Evolutionary conservation across 805 yeast genomes (phyloP), one percentile per base, ranked within the genome.

Genomic region (Saccharomycopsis selenospora): DNA sequence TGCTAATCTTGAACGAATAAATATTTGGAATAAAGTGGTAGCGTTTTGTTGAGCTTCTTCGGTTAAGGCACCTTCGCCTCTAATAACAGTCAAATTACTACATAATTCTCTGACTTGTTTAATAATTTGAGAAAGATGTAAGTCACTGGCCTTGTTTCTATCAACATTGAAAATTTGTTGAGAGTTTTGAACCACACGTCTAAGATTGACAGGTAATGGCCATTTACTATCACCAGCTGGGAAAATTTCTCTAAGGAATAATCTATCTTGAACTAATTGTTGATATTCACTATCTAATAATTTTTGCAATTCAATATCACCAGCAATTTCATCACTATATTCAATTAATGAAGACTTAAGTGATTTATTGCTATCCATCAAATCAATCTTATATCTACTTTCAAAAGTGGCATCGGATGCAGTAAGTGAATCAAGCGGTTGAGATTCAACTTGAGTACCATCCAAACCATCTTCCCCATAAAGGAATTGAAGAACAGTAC

Each of bases 391-490:
- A 70, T 86, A 93, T 54, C 90, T 80, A 60, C 73, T 76, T 57
- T 84, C 96, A 63, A 93, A 93, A 4, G 83, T 77, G 10, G 69
- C 80, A 64, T 86, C 87, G 10, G 95, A 84, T 13, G 97, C 97
- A 29, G 97, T 95, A 60, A 93, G 85, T 2, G 97, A 86, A 63
- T 93, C 99, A 49, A 93, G 78, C 8, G 95, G 79, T 69, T 93
- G 99, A 63, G 86, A 89, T 66, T 93, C 99, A 53, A 93, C 97
- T 63, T 90, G 95, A 25, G 97, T 85, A 61, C 96, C 99, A 73
- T 93, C 99, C 60, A 93, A 75, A 69, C 99, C 99, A 71, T 93
- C 99, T 68, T 93, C 99, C 74, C 99, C 99, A 62, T 93, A 93
- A 52, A 90, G 77, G 68, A 93, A 93, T 71, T 93, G 98, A 59